Conservation (phyloP, 2,329 filamentous ascomycete genomes). For the Xylaria sp. region DNA sequence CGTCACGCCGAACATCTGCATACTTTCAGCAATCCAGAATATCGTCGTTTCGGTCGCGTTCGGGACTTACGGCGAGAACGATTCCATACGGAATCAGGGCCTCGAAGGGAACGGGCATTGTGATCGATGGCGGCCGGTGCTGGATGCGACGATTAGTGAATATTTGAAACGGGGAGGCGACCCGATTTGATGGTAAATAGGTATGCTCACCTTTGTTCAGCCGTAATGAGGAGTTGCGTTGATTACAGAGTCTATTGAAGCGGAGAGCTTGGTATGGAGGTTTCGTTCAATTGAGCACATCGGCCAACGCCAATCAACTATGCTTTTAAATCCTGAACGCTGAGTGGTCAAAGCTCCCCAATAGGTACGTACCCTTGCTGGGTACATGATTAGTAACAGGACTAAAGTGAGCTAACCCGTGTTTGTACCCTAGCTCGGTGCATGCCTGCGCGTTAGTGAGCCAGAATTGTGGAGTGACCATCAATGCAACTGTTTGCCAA, state of each 20-base stretch:
- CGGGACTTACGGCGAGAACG: slow-evolving; percentile 66
- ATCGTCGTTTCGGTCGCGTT: slow-evolving; percentile 16
- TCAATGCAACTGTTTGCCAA: slow-evolving; percentile 16
- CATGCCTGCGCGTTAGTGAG: background rate
- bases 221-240: slow-evolving; percentile 17
- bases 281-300: slow-evolving; percentile 23
- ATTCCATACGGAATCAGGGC: slow-evolving; percentile 73
- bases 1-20: slow-evolving; percentile 71
- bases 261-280: slow-evolving; percentile 22
- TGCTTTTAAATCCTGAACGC: background rate
- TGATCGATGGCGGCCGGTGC: slow-evolving; percentile 42
- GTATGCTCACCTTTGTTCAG: slow-evolving; percentile 18
- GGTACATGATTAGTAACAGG: too few species aligned
- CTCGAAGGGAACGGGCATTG: slow-evolving; percentile 74
- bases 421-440: background rate
- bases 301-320: background rate
- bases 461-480: slow-evolving; percentile 17
- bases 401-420: background rate
- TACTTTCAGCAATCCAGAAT: slow-evolving; percentile 39
- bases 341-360: slow-evolving; percentile 29
- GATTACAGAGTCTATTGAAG: slow-evolving; percentile 14
- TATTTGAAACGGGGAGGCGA: background rate
- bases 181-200: background rate
- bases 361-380: background rate
- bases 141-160: slow-evolving; percentile 16